A percentile compares a stretch with the other conserved stretches of the same genome.
These are phyloP conservation scores for Trametes hirsuta DNA, from an alignment of 1,284 basidiomycete species.

Conservation along the genomic window DNA sequence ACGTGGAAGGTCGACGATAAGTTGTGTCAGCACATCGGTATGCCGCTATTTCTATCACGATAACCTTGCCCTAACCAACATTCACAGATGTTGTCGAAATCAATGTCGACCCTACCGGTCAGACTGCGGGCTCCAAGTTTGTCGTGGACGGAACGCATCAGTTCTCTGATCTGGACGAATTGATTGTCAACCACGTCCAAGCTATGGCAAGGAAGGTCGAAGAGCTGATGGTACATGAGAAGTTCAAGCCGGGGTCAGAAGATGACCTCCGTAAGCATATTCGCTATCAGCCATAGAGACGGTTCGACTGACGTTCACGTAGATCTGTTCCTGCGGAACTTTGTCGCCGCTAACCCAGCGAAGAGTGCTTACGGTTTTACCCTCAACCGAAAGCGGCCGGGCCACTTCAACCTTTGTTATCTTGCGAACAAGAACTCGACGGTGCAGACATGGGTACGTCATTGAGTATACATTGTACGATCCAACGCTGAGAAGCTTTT, in stretches of 20 bases:
- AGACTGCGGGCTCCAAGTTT: conserved; percentile 73
- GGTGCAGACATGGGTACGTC: conserved; percentile 90
- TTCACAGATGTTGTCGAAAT: conserved; percentile 83
- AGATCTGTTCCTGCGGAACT: conserved; percentile 92
- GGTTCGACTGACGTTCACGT: conserved; percentile 9
- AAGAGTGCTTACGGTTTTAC: conserved; percentile 97
- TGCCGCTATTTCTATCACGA: neutral
- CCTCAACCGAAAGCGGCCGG: conserved; percentile 87
- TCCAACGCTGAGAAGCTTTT: conserved; percentile 14
- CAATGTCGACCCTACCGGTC: conserved; percentile 71
- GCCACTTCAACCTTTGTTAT: conserved; percentile 94
- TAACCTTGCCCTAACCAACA: neutral
- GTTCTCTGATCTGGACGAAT: conserved; percentile 95
- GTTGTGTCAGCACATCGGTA: conserved; percentile 96
- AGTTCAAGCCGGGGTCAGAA: conserved; percentile 89
- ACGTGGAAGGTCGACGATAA: conserved; percentile 99
- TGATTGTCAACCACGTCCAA: conserved; percentile 97
- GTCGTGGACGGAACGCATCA: conserved; percentile 83
- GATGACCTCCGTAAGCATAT: conserved; percentile 82
- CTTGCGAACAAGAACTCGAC: conserved; percentile 88
- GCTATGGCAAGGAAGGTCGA: conserved; percentile 94
- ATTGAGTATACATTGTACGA: conserved; percentile 34
- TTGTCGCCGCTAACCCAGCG: conserved; percentile 90
- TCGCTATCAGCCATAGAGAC: neutral
- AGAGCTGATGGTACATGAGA: conserved; percentile 95